Conservation (phyloP, 306 rosid species). For the Luffa aegyptiaca region DNA sequence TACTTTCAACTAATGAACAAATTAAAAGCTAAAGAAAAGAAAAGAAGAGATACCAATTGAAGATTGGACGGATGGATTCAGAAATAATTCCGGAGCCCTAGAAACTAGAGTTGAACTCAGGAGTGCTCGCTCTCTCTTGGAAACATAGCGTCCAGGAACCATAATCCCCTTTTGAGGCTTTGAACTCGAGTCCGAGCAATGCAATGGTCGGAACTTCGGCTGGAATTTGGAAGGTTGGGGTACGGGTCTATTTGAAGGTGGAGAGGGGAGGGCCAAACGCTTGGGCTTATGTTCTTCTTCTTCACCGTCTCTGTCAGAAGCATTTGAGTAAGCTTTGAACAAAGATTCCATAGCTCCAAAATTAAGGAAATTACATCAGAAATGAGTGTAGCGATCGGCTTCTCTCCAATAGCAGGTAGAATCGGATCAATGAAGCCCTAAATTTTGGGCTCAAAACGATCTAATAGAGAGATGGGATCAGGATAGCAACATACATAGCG, state of each 20-base stretch:
- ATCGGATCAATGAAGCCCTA: not conserved
- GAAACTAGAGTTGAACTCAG: constrained; percentile 15
- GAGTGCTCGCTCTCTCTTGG: constrained; percentile 69
- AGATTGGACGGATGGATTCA: constrained; percentile 19
- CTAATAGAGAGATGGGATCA: no score
- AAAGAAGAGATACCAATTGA: constrained; percentile 30
- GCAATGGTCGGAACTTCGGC: not conserved
- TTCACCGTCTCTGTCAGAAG: constrained; percentile 39
- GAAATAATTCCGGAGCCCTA: constrained; percentile 12
- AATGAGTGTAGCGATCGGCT: not conserved
- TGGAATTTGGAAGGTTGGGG: constrained; percentile 6
- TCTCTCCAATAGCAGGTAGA: not conserved
- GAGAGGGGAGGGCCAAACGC: not conserved
- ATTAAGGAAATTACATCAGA: not conserved
- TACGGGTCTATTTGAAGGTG: constrained; percentile 14
- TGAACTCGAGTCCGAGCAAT: constrained; percentile 7
- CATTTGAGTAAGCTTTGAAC: constrained; percentile 32
- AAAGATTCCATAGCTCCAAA: constrained; percentile 48
- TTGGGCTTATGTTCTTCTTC: constrained; percentile 29
- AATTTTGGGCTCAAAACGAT: no score
- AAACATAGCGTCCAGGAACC: constrained; percentile 59
- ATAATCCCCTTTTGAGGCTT: constrained; percentile 15
- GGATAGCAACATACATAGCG: no score
- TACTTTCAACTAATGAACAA: not conserved
- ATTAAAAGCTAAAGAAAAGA: not conserved